phyloP scores from a whole-genome alignment of 2,329 filamentous ascomycete species.

The Arthrobotrys conoides region DNA sequence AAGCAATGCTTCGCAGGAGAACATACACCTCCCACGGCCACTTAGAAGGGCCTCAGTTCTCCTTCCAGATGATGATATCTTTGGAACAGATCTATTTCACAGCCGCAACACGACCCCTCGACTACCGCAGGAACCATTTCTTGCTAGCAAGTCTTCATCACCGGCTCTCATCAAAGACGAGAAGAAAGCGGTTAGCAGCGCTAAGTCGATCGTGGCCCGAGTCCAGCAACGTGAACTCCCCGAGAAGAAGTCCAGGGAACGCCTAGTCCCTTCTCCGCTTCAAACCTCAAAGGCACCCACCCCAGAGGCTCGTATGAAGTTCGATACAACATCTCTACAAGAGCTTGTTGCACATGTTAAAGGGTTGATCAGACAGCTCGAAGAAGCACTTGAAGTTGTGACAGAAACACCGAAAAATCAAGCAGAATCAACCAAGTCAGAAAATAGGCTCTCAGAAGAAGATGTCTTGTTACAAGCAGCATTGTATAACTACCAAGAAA shows the following conservation, averaged over 20 bases:
- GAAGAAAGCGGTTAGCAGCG: constrained; percentile 54
- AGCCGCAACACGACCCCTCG: constrained; percentile 58
- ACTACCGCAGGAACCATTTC: constrained; percentile 53
- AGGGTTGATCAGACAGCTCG: constrained; percentile 61
- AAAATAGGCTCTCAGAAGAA: constrained; percentile 42
- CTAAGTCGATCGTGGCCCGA: constrained; percentile 57
- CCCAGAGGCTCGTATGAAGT: constrained; percentile 59
- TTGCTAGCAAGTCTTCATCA: constrained; percentile 56
- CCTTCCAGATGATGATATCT: constrained; percentile 64
- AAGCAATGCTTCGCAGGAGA: constrained; percentile 58
- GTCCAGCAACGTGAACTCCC: constrained; percentile 55
- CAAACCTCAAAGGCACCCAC: constrained; percentile 56
- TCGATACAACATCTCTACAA: constrained; percentile 64
- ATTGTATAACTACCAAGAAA: constrained; percentile 55
- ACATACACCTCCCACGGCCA: constrained; percentile 52
- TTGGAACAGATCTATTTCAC: constrained; percentile 61
- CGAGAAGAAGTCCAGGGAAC: constrained; percentile 53
- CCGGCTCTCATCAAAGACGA: constrained; percentile 59
- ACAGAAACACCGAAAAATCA: constrained; percentile 27
- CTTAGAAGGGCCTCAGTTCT: constrained; percentile 62
- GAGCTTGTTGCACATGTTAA: constrained; percentile 64
- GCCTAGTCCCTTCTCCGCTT: constrained; percentile 51
- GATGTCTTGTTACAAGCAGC: constrained; percentile 49
- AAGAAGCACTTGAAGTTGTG: constrained; percentile 58
- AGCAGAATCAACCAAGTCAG: background rate